Evolutionary conservation across 179 eudicot genomes (phyloP), one percentile per base, ranked within the genome.

Genomic region (Beta macrorhiza): DNA sequence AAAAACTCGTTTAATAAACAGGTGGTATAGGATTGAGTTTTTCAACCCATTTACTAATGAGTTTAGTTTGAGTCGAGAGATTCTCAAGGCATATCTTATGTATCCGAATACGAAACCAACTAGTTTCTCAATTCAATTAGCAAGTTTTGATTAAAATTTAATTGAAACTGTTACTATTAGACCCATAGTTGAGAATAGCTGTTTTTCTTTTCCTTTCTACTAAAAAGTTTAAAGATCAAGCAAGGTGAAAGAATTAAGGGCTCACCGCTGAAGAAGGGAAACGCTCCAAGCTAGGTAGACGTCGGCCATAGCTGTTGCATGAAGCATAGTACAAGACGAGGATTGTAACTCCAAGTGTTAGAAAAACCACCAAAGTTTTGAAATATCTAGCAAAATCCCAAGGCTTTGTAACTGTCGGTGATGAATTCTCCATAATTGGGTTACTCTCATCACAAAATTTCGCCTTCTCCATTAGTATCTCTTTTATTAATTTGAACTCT

Each of bases 241-340:
- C 15, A 15, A 37, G 7, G 14, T 32, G 32, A 16, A 16, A 13
- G 29, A 7, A 5, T 15, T 67, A 37, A 47, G 14, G n/a, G 16
- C 44, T 64, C 3, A 45, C 79, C 79, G 4, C 55, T 3, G 77
- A 44, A 65, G 79, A 55, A 7, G 71, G 67, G 45, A 44, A 69
- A 57, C 42, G 7, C 29, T 37, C 32, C 0, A 72, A 47, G 32
- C 52, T 20, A 52, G 56, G 56, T 49, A 22, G 2, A 81, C 44
- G 53, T 55, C 65, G 44, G 22, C 47, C 83, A 64, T 63, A 75
- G 68, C 68, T 76, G 52, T 49, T 37, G 29, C 29, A 7, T 37
- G 83, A 72, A 80, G 78, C 68, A 20, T 64, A 64, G 47, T 45
- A 80, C 17, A 84, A 16, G 0, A 84, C 78, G 5, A 84, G 0